A percentile compares a stretch with the other conserved stretches of the same genome.
These are phyloP conservation scores for Bjerkandera adusta DNA, from an alignment of 1,284 basidiomycete species.

Conservation along the genomic window DNA sequence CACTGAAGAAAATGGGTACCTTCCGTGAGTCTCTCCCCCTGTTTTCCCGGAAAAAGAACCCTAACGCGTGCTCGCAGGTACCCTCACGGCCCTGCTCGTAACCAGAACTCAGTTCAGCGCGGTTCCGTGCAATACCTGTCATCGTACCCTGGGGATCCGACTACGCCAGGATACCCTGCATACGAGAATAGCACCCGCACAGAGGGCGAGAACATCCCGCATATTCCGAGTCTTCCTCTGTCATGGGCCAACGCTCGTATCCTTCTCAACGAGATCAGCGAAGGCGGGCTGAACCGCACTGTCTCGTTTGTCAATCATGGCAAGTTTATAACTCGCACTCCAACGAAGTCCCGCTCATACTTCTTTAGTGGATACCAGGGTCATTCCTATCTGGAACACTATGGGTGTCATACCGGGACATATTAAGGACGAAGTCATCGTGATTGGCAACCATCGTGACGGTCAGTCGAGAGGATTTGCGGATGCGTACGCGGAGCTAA, in stretches of 20 bases:
- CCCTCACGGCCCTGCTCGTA: slow-evolving; percentile 88
- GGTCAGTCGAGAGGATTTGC: slow-evolving; percentile 40
- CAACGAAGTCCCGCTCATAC: slow-evolving; percentile 44
- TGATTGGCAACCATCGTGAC: slow-evolving; percentile 88
- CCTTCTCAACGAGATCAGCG: slow-evolving; percentile 58
- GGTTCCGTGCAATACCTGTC: slow-evolving; percentile 89
- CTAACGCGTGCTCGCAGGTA: slow-evolving; percentile 32
- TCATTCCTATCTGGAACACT: slow-evolving; percentile 84
- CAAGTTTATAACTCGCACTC: slow-evolving; percentile 18
- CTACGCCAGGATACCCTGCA: slow-evolving; percentile 85
- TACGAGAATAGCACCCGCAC: slow-evolving; percentile 81
- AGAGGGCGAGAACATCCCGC: slow-evolving; percentile 70
- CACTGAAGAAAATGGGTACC: slow-evolving; percentile 76
- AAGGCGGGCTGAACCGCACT: slow-evolving; percentile 39
- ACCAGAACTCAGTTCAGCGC: slow-evolving; percentile 82
- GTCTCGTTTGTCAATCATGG: slow-evolving; percentile 64
- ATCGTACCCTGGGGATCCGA: slow-evolving; percentile 81
- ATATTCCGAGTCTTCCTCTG: slow-evolving; percentile 80
- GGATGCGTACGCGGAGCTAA: background rate
- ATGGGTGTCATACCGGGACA: slow-evolving; percentile 91
- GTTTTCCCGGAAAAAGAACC: too few species aligned
- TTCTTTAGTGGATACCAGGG: slow-evolving; percentile 61
- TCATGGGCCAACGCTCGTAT: slow-evolving; percentile 69
- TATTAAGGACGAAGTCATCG: slow-evolving; percentile 81
- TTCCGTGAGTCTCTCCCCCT: slow-evolving; percentile 33